Percentiles rank a stretch among this genome's conserved stretches.
Conservation (phyloP, 345 rosid species). For the Eucalyptus urophylla region DNA sequence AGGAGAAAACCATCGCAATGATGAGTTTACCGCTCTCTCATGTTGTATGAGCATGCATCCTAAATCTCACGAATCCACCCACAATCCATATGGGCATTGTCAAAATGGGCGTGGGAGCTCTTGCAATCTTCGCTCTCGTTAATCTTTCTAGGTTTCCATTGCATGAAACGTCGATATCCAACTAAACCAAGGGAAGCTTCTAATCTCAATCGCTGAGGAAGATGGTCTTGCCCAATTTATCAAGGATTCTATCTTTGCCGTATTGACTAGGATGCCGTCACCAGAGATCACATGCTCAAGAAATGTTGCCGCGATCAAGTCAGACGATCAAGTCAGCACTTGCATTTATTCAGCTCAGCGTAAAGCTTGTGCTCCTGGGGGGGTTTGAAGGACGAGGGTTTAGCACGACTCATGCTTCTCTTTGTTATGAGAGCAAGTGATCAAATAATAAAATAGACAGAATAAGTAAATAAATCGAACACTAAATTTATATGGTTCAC, state of each 20-base stretch:
- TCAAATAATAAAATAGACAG: no score
- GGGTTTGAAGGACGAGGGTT: not conserved
- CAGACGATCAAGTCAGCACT: not conserved
- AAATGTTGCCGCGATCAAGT: not conserved
- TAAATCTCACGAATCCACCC: not conserved
- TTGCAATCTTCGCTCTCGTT: not conserved
- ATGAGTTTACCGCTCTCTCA: not conserved
- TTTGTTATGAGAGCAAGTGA: not conserved
- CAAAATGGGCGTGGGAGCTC: not conserved
- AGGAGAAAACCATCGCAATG: not conserved
- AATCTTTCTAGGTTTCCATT: not conserved
- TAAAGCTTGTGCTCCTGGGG: not conserved
- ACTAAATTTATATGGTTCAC: no score
- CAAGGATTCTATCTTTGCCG: not conserved
- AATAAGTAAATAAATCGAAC: no score
- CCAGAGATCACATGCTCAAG: not conserved
- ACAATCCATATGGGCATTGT: not conserved
- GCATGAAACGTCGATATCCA: not conserved
- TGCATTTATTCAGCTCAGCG: not conserved
- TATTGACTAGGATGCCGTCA: not conserved
- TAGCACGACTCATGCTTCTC: not conserved
- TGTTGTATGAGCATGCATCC: not conserved
- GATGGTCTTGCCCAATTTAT: not conserved
- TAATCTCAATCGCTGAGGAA: not conserved
- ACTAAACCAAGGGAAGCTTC: not conserved